Base-by-base conservation (phyloP, 345 rosid genomes). In the Iberis pinnata region DNA sequence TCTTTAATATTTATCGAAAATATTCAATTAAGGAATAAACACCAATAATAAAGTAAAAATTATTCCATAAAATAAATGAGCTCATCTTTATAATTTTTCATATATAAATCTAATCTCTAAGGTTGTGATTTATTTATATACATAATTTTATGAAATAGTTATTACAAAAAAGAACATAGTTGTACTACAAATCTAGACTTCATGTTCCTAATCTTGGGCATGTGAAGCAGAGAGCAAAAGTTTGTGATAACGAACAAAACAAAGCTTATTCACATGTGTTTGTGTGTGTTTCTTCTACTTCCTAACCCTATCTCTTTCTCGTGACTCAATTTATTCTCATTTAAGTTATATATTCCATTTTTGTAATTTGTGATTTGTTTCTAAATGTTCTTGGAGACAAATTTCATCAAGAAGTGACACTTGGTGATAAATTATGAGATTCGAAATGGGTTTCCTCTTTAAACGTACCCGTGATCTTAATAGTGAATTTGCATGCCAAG, bases 151-250 rank as follows among this genome's bases (percentile, higher is more conserved):
- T 14, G 45, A 14, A 22, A 24, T 55, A 8, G 9, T 12, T 43
- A 29, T 26, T 12, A 27, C 25, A 5, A 35, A 43, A 43, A 60
- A 20, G 10, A 24, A 11, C 4, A 20, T 56, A 56, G 20, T 33
- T 14, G 17, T 32, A 36, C 14, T 19, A 64, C 5, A 31, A 55
- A 64, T 64, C 1, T 64, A 56, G 63, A 56, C 63, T 56, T 49
- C 63, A 56, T 24, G 57, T 64, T 64, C n/a, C 14, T 43, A 65
- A 65, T 65, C 64, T 57, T 24, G 37, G 33, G 12, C 70, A 65
- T 58, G 70, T 65, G 64, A 58, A 36, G 64, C 42, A 58, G 45
- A 44, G 37, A 36, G 51, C 19, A 43, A 26, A 50, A 50, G 31
- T 3, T 24, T 43, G 48, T 37, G 64, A 56, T 42, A 56, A 49